Percentiles rank a stretch among this genome's conserved stretches.
These are phyloP conservation scores for Ocimum tenuiflorum DNA, from an alignment of 257 asterid genomes.

Conservation along the genomic window DNA sequence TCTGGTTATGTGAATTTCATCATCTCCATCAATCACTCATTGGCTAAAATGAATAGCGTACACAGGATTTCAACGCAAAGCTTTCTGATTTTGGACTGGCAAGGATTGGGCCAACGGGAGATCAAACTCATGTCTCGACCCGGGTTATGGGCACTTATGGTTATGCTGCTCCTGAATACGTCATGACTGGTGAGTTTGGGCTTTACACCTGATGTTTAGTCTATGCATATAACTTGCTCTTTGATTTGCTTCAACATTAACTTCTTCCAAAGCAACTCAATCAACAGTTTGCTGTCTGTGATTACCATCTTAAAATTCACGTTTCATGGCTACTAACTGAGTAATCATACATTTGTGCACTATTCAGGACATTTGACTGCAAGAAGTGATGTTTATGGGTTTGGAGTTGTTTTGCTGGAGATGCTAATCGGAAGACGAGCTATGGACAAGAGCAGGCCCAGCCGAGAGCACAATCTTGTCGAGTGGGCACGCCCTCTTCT, in stretches of 20 bases:
- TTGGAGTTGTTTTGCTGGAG: slow-evolving; percentile 87
- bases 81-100: slow-evolving; percentile 94
- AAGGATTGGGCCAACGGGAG: slow-evolving; percentile 82
- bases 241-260: background rate
- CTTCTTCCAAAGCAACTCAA: too few species aligned
- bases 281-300: background rate
- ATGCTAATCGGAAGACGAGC: slow-evolving; percentile 82
- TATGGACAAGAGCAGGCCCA: slow-evolving; percentile 83
- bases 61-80: slow-evolving; percentile 78
- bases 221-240: background rate
- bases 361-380: slow-evolving; percentile 74
- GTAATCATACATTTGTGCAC: background rate
- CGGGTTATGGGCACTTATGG: slow-evolving; percentile 95
- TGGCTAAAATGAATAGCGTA: slow-evolving; percentile 13
- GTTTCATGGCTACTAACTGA: background rate
- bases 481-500: slow-evolving; percentile 87
- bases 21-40: background rate
- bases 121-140: slow-evolving; percentile 87
- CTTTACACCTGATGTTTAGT: background rate
- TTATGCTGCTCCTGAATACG: slow-evolving; percentile 95
- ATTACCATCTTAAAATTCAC: background rate
- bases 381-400: slow-evolving; percentile 83
- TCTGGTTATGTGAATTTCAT: background rate
- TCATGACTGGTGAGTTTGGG: slow-evolving; percentile 85
- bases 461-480: slow-evolving; percentile 79